Base-by-base conservation (phyloP, 768 basidiomycete genomes). In the Harrya chromipes region DNA sequence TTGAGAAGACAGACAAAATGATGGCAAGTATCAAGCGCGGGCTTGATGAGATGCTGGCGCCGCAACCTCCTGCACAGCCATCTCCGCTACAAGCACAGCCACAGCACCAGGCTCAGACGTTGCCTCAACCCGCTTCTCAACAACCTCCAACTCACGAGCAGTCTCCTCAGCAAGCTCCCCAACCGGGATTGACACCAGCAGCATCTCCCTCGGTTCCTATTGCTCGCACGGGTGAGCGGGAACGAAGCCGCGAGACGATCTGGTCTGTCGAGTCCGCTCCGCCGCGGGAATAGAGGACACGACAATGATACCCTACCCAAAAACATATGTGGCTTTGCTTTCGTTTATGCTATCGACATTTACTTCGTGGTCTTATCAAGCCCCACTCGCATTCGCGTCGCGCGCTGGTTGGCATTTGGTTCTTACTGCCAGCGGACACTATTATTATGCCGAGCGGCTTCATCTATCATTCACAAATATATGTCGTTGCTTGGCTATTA, bases 1-100 rank as follows among this genome's bases (percentile, higher is more conserved):
- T 90, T 50, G 79, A 83, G 56, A 79, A 75, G 69, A 92, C 89
- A 58, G 85, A 90, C 46, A 69, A 77, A 64, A 67, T 92, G 70
- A 82, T 92, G 76, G 75, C 70, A 33, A 81, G 83, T 20, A 72
- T 92, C 63, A 82, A 82, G 73, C 77, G 83, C 56, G 85, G 82
- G 20, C 72, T 92, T 58, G 89, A 90, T 47, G 88, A 91, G 63
- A 82, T 88, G 80, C 73, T 79, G 57, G 76, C 54, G 33, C 56
- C 65, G 43, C 70, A 58, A 40, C 61, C 58, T 26, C 42, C 64
- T 36, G 49, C 58, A 4, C 61, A 58, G 60, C 48, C 53, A 0
- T 50, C 63, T 17, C 62, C 49, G 20, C 40, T 53, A 11, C 61
- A 46, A 33, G 40, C 52, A 59, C 66, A 64, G 55, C 54, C 61